Base-by-base conservation (phyloP, 805 yeast genomes). In the Cyberlindnera samutprakarnensis region DNA sequence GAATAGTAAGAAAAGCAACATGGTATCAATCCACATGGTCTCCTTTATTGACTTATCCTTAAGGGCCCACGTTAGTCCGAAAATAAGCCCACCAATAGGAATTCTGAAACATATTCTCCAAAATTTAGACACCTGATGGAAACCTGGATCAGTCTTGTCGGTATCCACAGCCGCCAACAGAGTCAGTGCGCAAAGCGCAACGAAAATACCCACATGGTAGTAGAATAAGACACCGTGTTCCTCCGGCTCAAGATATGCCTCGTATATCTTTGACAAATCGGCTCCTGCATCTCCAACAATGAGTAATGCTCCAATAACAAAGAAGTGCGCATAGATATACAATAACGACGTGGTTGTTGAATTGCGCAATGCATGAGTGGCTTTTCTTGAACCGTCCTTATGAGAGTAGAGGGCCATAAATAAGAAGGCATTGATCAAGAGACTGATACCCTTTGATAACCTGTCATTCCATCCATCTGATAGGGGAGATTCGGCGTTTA, bases 211-310 rank as follows among this genome's bases (percentile, higher is more conserved):
- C 2, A 73, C 76, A 6, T 73, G 66, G 44, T 71, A 72, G 43
- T 57, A 71, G 32, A 71, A 61, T 15, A 70, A 47, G 11, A 72
- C 53, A 2, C 70, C 75, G 29, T 58, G 54, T 14, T 59, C 64
- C 16, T 46, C 55, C 5, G 35, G 32, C 13, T 28, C 33, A 11
- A 58, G 36, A 19, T 49, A 46, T 11, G 34, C 43, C 11, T 43
- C 53, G 16, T 58, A 60, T 14, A 55, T 28, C 15, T 51, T 43
- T 10, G 63, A 53, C 32, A 74, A 45, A 16, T 71, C 75, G 2
- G 71, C 72, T 14, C 71, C 76, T 4, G 79, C 66, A 54, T 75
- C 80, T 2, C 80, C 82, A 18, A 74, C 68, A 20, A 75, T 56
- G 20, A 74, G 62, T 31, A 75, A 49, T 1, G 70, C 47, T 0